Percentiles rank a stretch among this genome's conserved stretches.
Conservation (phyloP, 345 rosid genomes). For the Raphanus raphanistrum region DNA sequence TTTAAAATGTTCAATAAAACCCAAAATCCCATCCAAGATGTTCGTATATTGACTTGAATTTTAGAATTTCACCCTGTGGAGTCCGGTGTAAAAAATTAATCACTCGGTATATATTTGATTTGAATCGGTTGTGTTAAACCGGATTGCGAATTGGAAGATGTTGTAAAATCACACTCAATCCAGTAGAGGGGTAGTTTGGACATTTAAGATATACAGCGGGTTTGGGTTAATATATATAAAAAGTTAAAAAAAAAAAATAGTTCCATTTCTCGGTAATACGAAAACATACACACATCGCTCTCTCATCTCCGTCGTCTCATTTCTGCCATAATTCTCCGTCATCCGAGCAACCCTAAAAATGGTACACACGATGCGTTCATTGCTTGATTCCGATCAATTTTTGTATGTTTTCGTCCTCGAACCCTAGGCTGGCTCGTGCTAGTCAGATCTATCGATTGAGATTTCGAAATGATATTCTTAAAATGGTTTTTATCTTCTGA, state of each 20-base stretch:
- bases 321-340: background rate
- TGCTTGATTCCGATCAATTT: constrained; percentile 4
- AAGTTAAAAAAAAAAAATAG: background rate
- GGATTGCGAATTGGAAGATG: background rate
- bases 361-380: constrained; percentile 16
- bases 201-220: background rate
- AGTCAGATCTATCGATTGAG: constrained; percentile 14
- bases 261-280: background rate
- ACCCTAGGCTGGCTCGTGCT: background rate
- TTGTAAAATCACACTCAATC: background rate
- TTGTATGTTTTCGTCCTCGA: background rate
- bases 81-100: too few relatives aligned
- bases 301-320: constrained; percentile 27
- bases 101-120: background rate
- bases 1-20: background rate
- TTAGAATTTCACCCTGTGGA: too few relatives aligned
- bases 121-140: background rate
- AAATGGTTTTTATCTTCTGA: too few relatives aligned
- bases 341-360: constrained; percentile 22
- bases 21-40: background rate
- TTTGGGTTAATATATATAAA: background rate
- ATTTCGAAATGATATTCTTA: background rate
- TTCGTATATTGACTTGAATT: constrained; percentile 9
- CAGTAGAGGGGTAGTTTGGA: constrained; percentile 15
- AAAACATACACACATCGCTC: background rate